Percentiles rank a stretch among this genome's conserved stretches.
phyloP scores from a whole-genome alignment of 305 asterid genomes.

The Fraxinus greggii region DNA sequence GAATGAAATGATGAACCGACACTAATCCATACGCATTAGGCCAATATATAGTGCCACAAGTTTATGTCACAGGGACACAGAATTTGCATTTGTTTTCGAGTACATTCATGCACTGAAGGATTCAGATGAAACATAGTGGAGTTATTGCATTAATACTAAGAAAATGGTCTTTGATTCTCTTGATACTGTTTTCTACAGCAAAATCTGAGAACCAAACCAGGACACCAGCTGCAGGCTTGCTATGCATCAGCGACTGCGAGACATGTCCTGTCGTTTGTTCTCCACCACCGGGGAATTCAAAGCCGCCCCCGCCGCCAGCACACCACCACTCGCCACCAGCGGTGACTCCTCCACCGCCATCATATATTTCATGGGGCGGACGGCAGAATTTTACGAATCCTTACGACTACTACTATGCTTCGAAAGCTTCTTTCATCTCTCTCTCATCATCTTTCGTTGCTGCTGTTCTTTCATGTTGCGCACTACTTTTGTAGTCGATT shows the following conservation, averaged over 20 bases:
- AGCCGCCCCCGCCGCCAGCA: conserved; percentile 21
- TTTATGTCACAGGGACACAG: conserved; percentile 3
- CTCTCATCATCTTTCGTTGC: neutral
- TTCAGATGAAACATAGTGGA: conserved; percentile 3
- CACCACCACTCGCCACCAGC: conserved; percentile 23
- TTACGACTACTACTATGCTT: neutral
- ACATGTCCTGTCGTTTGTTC: conserved; percentile 66
- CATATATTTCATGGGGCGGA: neutral
- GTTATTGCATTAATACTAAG: conserved; percentile 6
- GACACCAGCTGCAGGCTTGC: conserved; percentile 28
- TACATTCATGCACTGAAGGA: neutral
- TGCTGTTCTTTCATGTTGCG: neutral
- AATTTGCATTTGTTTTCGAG: neutral
- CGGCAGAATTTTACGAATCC: neutral
- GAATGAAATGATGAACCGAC: neutral
- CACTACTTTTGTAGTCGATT: neutral
- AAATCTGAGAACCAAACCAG: conserved; percentile 27
- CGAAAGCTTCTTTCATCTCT: neutral
- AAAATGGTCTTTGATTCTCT: conserved; percentile 30
- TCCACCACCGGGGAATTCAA: conserved; percentile 39
- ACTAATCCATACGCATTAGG: neutral
- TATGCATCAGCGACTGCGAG: conserved; percentile 58
- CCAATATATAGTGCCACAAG: conserved; percentile 16
- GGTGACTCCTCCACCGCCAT: conserved; percentile 23
- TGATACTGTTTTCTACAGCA: conserved; percentile 25